Percentiles rank a stretch among this genome's conserved stretches.
Conservation (phyloP, 768 basidiomycete species). For the Mycena leptocephala region DNA sequence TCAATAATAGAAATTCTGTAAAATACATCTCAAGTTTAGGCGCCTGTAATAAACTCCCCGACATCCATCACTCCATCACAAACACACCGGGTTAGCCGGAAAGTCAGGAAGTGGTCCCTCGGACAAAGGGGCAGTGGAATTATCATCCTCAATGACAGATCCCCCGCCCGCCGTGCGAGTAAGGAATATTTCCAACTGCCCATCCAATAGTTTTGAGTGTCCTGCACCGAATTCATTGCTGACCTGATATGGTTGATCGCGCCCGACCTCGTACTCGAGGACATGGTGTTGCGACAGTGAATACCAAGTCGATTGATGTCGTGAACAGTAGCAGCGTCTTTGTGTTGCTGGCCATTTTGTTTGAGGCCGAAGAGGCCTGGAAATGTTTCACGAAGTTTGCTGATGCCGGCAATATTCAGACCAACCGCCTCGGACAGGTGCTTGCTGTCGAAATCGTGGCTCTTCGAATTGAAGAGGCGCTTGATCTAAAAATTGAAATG, state of each 20-base stretch:
- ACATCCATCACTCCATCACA: no score
- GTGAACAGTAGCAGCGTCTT: not conserved
- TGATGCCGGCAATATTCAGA: constrained; percentile 15
- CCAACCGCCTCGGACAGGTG: constrained; percentile 16
- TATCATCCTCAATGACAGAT: no score
- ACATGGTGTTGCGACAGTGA: constrained; percentile 11
- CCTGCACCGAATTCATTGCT: constrained; percentile 22
- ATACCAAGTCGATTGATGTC: constrained; percentile 5
- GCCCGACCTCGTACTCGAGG: constrained; percentile 7
- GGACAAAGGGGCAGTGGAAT: no score
- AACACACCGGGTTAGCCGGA: no score
- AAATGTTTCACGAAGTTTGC: not conserved
- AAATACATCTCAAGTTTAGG: no score
- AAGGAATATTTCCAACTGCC: constrained; percentile 8
- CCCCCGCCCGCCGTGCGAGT: not conserved
- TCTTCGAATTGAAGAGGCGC: constrained; percentile 22
- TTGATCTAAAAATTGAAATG: constrained; percentile 38
- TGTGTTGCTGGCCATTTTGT: not conserved
- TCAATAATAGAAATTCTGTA: no score
- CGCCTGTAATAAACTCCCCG: no score
- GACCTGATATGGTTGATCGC: constrained; percentile 18
- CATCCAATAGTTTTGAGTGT: not conserved
- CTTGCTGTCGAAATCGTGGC: constrained; percentile 21
- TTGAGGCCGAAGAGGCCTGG: constrained; percentile 18
- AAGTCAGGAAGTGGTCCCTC: no score